These are phyloP conservation scores for Phaeosphaeria sp. DNA, from an alignment of 2,329 filamentous ascomycete genomes.

Conservation along the genomic window DNA sequence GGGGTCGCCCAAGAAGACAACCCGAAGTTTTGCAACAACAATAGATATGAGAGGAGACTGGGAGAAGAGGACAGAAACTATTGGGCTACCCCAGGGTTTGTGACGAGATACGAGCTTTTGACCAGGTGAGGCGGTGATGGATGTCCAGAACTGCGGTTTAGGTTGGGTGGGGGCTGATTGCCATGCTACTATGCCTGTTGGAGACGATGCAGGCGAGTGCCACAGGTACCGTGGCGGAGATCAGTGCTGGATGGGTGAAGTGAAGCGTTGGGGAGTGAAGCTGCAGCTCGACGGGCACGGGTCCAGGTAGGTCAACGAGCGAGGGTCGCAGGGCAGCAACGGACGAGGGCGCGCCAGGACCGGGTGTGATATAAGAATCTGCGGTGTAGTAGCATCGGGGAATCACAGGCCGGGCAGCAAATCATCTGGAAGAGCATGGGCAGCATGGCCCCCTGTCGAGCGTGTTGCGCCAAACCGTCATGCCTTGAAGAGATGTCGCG, in stretches of 20 bases:
- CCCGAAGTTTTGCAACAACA: conserved; percentile 16
- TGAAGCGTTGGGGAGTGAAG: conserved; percentile 19
- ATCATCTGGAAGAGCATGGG: conserved; percentile 23
- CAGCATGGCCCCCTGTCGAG: conserved; percentile 27
- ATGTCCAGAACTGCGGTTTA: conserved; percentile 18
- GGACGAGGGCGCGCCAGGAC: conserved; percentile 30
- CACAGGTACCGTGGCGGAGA: conserved; percentile 15
- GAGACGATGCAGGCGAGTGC: conserved; percentile 3
- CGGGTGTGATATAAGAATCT: conserved; percentile 39
- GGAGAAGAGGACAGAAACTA: neutral
- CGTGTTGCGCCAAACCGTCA: conserved; percentile 32
- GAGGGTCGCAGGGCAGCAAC: conserved; percentile 26
- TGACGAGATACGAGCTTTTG: neutral
- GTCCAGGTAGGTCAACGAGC: conserved; percentile 20
- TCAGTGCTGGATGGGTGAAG: conserved; percentile 3
- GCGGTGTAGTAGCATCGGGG: conserved; percentile 38
- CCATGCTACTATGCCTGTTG: conserved; percentile 21
- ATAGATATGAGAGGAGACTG: neutral
- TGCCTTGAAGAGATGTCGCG: conserved; percentile 32
- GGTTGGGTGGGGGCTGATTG: conserved; percentile 21
- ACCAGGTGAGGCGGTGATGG: conserved; percentile 3
- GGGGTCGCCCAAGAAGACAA: conserved; percentile 36
- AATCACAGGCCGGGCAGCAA: conserved; percentile 37
- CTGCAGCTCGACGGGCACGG: conserved; percentile 9
- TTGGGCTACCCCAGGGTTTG: neutral